These are phyloP conservation scores for Penicillium paxilli DNA, from an alignment of 495 filamentous ascomycete genomes.

Conservation along the genomic window DNA sequence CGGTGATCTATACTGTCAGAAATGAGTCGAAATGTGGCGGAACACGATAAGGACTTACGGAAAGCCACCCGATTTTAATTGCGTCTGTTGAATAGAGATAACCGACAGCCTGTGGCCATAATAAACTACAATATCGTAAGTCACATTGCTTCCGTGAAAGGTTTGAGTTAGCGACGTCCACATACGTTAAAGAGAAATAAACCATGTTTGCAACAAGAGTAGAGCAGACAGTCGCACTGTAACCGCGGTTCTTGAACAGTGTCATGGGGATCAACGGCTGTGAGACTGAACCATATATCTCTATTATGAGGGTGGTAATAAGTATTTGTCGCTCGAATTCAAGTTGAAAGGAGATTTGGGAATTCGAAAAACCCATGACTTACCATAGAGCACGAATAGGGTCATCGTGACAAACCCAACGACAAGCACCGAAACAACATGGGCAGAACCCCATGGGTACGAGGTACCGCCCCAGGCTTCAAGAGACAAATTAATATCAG, in stretches of 20 bases:
- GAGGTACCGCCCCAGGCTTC: slow-evolving; percentile 45
- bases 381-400: slow-evolving; percentile 41
- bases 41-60: too few species aligned
- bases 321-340: too few species aligned
- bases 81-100: slow-evolving; percentile 28
- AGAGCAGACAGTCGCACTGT: slow-evolving; percentile 39
- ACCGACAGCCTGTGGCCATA: slow-evolving; percentile 38
- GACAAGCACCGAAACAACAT: slow-evolving; percentile 45
- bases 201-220: slow-evolving; percentile 34
- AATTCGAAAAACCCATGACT: slow-evolving; percentile 1
- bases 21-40: too few species aligned
- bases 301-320: background rate
- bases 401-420: slow-evolving; percentile 43
- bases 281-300: slow-evolving; percentile 24
- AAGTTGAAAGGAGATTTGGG: too few species aligned
- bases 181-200: slow-evolving; percentile 33
- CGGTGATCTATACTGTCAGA: slow-evolving; percentile 12
- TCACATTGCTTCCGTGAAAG: background rate
- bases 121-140: slow-evolving; percentile 11
- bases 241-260: slow-evolving; percentile 45
- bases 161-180: too few species aligned
- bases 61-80: slow-evolving; percentile 37
- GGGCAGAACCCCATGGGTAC: slow-evolving; percentile 50
- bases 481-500: too few species aligned
- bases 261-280: slow-evolving; percentile 44